Base-by-base conservation (phyloP, 345 rosid species). In the Leavenworthia alabamica region DNA sequence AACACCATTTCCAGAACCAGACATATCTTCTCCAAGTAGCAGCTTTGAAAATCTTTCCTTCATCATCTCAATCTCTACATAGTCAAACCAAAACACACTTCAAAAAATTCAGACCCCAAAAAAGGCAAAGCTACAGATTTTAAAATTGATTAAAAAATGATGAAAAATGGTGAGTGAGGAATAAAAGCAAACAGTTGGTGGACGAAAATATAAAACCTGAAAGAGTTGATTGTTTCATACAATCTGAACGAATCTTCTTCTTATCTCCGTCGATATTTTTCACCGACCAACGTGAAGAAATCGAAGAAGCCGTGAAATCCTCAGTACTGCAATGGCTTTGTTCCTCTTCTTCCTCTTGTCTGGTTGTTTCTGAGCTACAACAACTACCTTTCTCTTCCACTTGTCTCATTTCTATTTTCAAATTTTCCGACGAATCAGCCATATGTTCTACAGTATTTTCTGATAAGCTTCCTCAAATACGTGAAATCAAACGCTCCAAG, bases 1-100 rank as follows among this genome's bases (percentile, higher is more conserved):
- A 46, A 88, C 99, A 32, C 99, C 97, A 78, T 88, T 94, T 20
- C 99, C 99, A 71, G 82, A 77, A 52, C 99, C 99, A n/a, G 99
- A 90, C 97, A 94, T 90, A 67, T 94, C 99, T 71, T 94, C 99
- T 12, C 97, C 99, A 51, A 94, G 99, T 53, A 94, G 69, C 79
- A 94, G 67, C 68, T 94, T 94, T 19, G 97, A 76, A 76, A 90
- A 90, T 70, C 96, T 88, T 73, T 94, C 99, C 76, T 88, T 90
- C 97, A 94, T 90, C 97, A 90, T 77, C 67, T 94, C 97, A 57
- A 82, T 65, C 74, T 84, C 99, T 94, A 65, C 33, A 72, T 47
- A 42, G 17, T 59, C 68, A 69, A 33, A 35, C 60, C 58, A 41
- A 8, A 54, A 49, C 11, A 20, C 35, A 56, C 57, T 39, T 41